Evolutionary conservation across 192 early-diverging fungal species (phyloP).

Genomic region (Dissophora ornata): DNA sequence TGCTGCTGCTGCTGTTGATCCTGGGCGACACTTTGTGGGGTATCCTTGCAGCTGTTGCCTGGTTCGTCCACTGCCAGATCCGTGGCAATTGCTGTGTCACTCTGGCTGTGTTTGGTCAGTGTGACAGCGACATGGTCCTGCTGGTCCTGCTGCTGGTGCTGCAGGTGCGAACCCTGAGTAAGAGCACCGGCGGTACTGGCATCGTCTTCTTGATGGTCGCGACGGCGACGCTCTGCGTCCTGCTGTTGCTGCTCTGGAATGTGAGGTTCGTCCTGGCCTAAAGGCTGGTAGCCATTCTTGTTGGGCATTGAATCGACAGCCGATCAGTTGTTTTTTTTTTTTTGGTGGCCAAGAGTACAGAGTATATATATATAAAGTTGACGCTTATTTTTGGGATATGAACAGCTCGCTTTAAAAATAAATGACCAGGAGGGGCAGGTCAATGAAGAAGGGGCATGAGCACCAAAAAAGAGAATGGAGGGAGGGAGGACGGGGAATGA

Average conservation of each 20-base stretch:
- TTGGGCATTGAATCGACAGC: constrained; percentile 12
- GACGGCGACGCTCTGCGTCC: neutral
- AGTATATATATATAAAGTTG: too few species aligned
- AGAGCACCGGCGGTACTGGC: neutral
- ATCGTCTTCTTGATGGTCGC: neutral
- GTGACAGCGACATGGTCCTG: constrained; percentile 6
- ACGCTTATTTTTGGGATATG: too few species aligned
- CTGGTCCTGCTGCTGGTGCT: neutral
- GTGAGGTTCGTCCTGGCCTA: constrained; percentile 3
- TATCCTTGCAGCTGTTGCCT: neutral
- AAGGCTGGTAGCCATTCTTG: constrained; percentile 28
- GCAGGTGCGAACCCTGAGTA: constrained; percentile 5
- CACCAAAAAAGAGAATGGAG: neutral
- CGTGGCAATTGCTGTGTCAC: too few species aligned
- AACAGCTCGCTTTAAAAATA: too few species aligned
- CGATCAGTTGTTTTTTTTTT: too few species aligned
- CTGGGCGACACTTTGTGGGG: neutral
- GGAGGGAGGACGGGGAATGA: neutral
- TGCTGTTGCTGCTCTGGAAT: neutral
- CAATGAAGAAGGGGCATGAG: neutral
- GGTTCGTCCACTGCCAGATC: too few species aligned
- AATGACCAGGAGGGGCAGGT: too few species aligned
- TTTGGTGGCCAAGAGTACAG: neutral
- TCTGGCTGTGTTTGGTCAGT: neutral
- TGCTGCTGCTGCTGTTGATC: neutral